Base-by-base conservation (phyloP, 257 asterid species). In the Pogostemon cablin region DNA sequence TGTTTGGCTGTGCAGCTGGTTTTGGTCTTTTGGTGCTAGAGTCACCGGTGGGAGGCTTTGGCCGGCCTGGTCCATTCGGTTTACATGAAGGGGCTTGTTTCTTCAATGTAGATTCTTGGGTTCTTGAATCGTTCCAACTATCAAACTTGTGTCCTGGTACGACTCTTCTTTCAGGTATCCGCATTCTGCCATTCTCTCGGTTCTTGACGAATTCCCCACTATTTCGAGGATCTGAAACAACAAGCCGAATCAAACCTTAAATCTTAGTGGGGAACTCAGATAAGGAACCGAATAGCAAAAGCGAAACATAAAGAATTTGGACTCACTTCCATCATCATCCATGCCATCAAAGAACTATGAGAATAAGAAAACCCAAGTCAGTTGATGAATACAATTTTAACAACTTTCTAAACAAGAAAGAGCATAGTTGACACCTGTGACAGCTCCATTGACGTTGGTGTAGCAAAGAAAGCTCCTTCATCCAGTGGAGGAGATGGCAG, bases 241-340 rank as follows among this genome's bases (percentile, higher is more conserved):
- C 63, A 77, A 77, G 69, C 83, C 86, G 81, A 80, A 73, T 54
- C 65, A 77, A 81, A 80, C 54, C 81, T 80, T 64, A 62, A 41
- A 75, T 65, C 65, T 72, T 70, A 74, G 87, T 79, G 84, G 89
- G 93, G 86, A 80, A 81, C 84, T 82, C 83, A 43, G 73, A 72
- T 65, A 80, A 79, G 69, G 88, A 90, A 81, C 87, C 82, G 65
- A 82, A 79, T 68, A 85, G 87, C 85, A 79, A 75, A 77, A 67
- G 83, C 67, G 42, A 74, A 49, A 48, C 72, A 65, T 73, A 81
- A 65, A 62, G 63, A 34, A 81, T 74, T 65, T 40, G 64, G 61
- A 92, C 98, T 92, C 95, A 92, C 98, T 92, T 87, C 96, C 98
- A 56, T 87, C 89, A 49, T 87, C 96, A 65, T 92, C 98, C 96